Evolutionary conservation across 352 stramenopile genomes (phyloP), one percentile per base, ranked within the genome.

Genomic region (Thalassiosira livingstoniorum): DNA sequence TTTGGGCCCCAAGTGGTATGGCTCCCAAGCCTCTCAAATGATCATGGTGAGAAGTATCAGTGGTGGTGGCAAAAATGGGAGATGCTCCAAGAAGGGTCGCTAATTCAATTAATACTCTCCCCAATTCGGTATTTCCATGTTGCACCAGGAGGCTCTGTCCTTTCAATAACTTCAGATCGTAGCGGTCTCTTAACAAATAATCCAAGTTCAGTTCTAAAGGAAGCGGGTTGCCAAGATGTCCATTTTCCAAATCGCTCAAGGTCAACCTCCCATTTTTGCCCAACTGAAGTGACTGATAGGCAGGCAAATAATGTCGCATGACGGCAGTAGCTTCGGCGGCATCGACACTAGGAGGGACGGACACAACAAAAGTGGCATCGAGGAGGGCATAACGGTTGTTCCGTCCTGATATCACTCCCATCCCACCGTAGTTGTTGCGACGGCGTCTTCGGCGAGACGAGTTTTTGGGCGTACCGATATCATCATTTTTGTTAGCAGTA

Each of bases 121-220:
- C 80, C 37, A 87, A 65, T 62, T 87, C 80, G 15, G 80, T 82
- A 42, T 82, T 43, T 55, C 80, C 80, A 75, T 82, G 70, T 63
- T 83, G 66, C 4, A 87, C 68, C 29, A 87, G 60, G 32, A 87
- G 70, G 4, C 67, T 80, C 64, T 82, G 45, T 29, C 80, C 80
- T 5, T 39, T 21, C 0, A 87, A 42, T 35, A 79, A 54, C 43
- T 72, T 58, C 23, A 82, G 54, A n/a, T 62, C 67, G 34, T 87
- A 87, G 29, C 80, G 45, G 73, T 87, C 72, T 35, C 74, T 57
- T n/a, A n/a, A n/a, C n/a, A n/a, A n/a, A n/a, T n/a, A n/a, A n/a
- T n/a, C n/a, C n/a, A n/a, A n/a, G n/a, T n/a, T n/a, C n/a, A n/a
- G n/a, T n/a, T n/a, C n/a, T n/a, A n/a, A n/a, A n/a, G n/a, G n/a